Conservation (phyloP, 805 yeast genomes). For the Wickerhamomyces queroliae region DNA sequence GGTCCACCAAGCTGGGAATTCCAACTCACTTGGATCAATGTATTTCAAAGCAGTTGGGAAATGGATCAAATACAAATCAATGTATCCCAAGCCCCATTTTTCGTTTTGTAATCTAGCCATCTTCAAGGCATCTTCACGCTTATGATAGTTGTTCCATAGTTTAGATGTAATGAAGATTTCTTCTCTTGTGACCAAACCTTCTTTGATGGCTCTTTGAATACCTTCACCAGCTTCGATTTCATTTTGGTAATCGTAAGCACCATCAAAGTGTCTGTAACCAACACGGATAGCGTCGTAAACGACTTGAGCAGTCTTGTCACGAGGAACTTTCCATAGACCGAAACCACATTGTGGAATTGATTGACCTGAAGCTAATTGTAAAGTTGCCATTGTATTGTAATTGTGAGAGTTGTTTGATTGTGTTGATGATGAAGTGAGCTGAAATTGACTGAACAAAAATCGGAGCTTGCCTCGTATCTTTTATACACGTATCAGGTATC, state of each 20-base stretch:
- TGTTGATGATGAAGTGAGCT: no score
- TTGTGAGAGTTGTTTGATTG: constrained; percentile 38
- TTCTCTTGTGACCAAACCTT: constrained; percentile 38
- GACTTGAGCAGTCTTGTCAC: constrained; percentile 34
- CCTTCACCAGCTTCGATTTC: constrained; percentile 51
- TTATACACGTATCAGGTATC: no score
- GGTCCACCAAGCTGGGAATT: constrained; percentile 68
- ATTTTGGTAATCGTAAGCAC: constrained; percentile 64
- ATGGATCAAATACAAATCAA: constrained; percentile 79
- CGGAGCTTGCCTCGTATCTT: no score
- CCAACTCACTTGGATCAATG: constrained; percentile 65
- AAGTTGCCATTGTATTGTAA: no score
- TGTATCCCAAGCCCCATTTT: constrained; percentile 71
- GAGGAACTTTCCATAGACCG: constrained; percentile 16
- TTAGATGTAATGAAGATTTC: constrained; percentile 69
- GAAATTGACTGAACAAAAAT: no score
- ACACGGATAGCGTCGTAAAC: constrained; percentile 55
- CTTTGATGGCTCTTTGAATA: constrained; percentile 38
- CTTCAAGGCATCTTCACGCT: constrained; percentile 8
- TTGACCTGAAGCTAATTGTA: constrained; percentile 53
- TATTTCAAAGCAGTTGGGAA: constrained; percentile 80
- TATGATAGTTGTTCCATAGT: constrained; percentile 52
- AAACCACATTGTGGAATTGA: constrained; percentile 33
- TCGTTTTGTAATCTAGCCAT: constrained; percentile 17
- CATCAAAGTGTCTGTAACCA: constrained; percentile 70